Evolutionary conservation across 352 stramenopile species (phyloP).

Genomic region (Achlya hypogyna): DNA sequence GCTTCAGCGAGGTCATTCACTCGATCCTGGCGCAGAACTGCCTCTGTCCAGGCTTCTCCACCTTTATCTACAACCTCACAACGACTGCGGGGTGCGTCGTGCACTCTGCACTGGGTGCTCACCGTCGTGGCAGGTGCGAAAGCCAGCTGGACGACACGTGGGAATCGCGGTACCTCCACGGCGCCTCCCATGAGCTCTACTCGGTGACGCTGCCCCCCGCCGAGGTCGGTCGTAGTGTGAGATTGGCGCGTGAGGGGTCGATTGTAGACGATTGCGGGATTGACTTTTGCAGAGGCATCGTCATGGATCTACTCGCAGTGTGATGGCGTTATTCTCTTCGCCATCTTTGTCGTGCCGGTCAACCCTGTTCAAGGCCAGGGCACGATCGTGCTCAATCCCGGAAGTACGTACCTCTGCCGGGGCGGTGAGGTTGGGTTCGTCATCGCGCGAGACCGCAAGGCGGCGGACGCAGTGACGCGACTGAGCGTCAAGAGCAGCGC

Average conservation of each 20-base stretch:
- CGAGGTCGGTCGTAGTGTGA: slow-evolving; percentile 28
- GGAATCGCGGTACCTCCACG: slow-evolving; percentile 64
- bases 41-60: slow-evolving; percentile 77
- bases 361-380: slow-evolving; percentile 5
- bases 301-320: slow-evolving; percentile 69
- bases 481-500: slow-evolving; percentile 20
- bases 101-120: too few relatives aligned
- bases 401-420: slow-evolving; percentile 57
- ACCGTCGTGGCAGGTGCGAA: slow-evolving; percentile 16
- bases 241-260: neutral
- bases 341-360: slow-evolving; percentile 29
- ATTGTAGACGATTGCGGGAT: slow-evolving; percentile 25
- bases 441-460: slow-evolving; percentile 51
- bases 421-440: slow-evolving; percentile 66
- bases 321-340: slow-evolving; percentile 68
- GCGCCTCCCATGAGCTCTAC: slow-evolving; percentile 73
- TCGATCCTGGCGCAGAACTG: slow-evolving; percentile 80
- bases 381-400: slow-evolving; percentile 63
- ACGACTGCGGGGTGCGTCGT: slow-evolving; percentile 57
- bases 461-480: slow-evolving; percentile 35
- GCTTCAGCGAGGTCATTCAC: slow-evolving; percentile 69
- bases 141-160: slow-evolving; percentile 33
- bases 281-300: slow-evolving; percentile 72
- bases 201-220: slow-evolving; percentile 50
- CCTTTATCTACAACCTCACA: slow-evolving; percentile 81